phyloP scores from a whole-genome alignment of 2,329 filamentous ascomycete species.

The Botrytis hyacinthi region DNA sequence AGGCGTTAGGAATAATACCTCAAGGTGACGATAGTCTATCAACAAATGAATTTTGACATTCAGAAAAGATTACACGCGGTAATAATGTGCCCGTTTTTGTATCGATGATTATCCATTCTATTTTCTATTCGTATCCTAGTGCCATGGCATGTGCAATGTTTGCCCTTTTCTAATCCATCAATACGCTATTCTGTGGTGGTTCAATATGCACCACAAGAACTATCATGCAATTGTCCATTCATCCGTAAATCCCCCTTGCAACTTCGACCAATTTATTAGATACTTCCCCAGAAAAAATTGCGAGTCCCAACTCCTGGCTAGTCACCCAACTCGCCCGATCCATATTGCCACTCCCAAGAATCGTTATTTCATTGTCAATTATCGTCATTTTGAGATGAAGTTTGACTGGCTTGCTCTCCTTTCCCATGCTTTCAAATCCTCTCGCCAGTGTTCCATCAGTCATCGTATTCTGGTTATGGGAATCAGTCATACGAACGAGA shows the following conservation, averaged over 20 bases:
- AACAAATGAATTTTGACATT: background rate
- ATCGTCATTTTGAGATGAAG: slow-evolving; percentile 77
- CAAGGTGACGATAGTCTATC: background rate
- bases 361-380: slow-evolving; percentile 64
- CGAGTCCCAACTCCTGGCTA: slow-evolving; percentile 76
- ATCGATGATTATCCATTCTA: background rate
- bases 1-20: background rate
- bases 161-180: background rate
- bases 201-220: background rate
- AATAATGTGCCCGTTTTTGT: background rate
- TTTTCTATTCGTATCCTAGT: background rate
- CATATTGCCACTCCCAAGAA: slow-evolving; percentile 80
- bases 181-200: background rate
- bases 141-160: background rate
- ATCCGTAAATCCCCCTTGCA: slow-evolving; percentile 23
- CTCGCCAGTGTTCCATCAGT: background rate
- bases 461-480: background rate
- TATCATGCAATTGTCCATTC: background rate
- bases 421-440: background rate
- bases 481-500: background rate
- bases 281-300: slow-evolving; percentile 47
- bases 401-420: slow-evolving; percentile 60
- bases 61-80: background rate
- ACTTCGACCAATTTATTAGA: slow-evolving; percentile 32
- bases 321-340: slow-evolving; percentile 85